These are phyloP conservation scores for Tagetes erecta DNA, from an alignment of 129 eudicot species.

Conservation along the genomic window DNA sequence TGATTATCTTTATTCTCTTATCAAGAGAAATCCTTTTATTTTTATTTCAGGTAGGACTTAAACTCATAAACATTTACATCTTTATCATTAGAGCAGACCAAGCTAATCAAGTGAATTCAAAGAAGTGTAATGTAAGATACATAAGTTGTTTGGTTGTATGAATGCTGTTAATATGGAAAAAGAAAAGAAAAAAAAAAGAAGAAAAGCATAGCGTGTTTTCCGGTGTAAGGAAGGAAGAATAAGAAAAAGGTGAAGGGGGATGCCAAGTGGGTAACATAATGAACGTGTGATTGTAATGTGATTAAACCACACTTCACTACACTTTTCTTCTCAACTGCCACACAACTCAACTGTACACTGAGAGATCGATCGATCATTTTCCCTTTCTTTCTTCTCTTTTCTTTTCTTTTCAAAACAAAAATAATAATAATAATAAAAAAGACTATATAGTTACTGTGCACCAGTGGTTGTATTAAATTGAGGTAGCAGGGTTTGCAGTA, in stretches of 20 bases:
- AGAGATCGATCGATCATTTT: conserved; percentile 20
- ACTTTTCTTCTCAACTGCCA: conserved; percentile 52
- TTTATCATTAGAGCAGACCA: no score
- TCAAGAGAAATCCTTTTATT: no score
- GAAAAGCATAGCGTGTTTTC: conserved; percentile 77
- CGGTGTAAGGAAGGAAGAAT: conserved; percentile 85
- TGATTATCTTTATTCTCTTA: no score
- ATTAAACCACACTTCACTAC: conserved; percentile 46
- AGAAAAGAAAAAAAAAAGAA: conserved; percentile 18
- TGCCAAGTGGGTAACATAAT: conserved; percentile 51
- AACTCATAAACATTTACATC: no score
- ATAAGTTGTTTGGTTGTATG: background rate
- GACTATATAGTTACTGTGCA: no score
- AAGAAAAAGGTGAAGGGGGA: conserved; percentile 57
- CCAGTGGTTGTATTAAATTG: conserved; percentile 53
- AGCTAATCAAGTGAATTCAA: no score
- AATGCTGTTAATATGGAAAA: background rate
- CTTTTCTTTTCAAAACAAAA: no score
- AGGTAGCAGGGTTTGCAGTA: conserved; percentile 54
- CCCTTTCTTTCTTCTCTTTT: no score
- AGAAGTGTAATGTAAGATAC: no score
- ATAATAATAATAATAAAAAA: no score
- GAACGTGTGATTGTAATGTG: conserved; percentile 54
- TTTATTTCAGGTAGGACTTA: no score
- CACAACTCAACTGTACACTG: conserved; percentile 62